phyloP scores from a whole-genome alignment of 306 rosid genomes.

The Clitoria ternatea region DNA sequence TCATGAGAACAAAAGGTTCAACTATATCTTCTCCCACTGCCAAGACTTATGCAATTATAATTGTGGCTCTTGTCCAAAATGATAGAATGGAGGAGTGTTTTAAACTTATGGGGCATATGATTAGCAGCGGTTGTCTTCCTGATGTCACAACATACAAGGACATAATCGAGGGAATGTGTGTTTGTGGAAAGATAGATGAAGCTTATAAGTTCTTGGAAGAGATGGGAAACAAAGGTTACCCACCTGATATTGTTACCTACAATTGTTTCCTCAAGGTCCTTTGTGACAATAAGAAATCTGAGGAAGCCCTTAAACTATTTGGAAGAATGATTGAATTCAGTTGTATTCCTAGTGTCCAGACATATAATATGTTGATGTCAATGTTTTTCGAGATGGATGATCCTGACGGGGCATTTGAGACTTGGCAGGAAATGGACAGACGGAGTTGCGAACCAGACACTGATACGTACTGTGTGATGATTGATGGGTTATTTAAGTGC shows the following conservation, averaged over 20 bases:
- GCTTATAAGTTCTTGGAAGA: conserved; percentile 80
- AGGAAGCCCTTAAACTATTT: conserved; percentile 70
- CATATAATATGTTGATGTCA: conserved; percentile 77
- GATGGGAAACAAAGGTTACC: conserved; percentile 97
- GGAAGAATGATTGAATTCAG: conserved; percentile 56
- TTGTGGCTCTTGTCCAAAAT: conserved; percentile 65
- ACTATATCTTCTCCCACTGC: conserved; percentile 79
- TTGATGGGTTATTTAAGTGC: conserved; percentile 78
- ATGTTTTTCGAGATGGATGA: conserved; percentile 76
- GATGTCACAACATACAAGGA: conserved; percentile 90
- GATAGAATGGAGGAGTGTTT: conserved; percentile 77
- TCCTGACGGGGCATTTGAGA: conserved; percentile 70
- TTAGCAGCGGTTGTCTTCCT: conserved; percentile 81
- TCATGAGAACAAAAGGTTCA: conserved; percentile 82
- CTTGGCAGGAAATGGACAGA: conserved; percentile 78
- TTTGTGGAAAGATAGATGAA: conserved; percentile 64
- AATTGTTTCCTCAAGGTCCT: conserved; percentile 92
- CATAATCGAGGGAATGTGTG: conserved; percentile 82
- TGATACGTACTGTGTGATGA: conserved; percentile 70
- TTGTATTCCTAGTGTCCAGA: conserved; percentile 81
- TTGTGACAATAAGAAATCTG: conserved; percentile 62
- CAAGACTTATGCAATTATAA: conserved; percentile 66
- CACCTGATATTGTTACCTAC: conserved; percentile 80
- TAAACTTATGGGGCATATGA: conserved; percentile 58
- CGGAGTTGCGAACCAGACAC: conserved; percentile 51